phyloP scores from a whole-genome alignment of 2,329 filamentous ascomycete species.

The Microascus cirrosus region DNA sequence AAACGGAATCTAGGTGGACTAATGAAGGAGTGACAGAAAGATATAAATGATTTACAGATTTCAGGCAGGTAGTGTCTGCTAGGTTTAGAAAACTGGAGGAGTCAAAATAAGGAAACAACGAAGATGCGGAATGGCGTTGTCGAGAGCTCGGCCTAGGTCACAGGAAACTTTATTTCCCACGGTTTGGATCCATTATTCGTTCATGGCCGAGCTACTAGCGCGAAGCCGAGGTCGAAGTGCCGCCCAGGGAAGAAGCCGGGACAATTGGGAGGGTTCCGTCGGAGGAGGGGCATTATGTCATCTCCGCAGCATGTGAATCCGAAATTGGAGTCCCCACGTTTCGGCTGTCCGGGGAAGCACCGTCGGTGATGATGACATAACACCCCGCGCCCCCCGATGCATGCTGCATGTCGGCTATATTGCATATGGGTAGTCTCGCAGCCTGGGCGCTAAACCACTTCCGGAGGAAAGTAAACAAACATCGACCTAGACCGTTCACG shows the following conservation, averaged over 20 bases:
- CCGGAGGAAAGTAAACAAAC: slow-evolving; percentile 7
- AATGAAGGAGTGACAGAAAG: not conserved
- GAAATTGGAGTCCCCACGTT: not conserved
- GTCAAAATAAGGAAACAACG: not conserved
- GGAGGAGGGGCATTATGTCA: slow-evolving; percentile 5
- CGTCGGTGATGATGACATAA: not conserved
- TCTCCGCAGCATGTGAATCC: slow-evolving; percentile 3
- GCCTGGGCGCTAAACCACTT: not conserved
- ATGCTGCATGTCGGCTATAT: not conserved
- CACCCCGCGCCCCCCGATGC: not conserved
- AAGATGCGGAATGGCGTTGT: not conserved
- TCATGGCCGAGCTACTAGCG: not conserved
- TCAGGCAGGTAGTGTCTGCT: not conserved
- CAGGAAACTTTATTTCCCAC: slow-evolving; percentile 3
- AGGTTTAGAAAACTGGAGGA: not conserved
- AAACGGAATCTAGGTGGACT: not conserved
- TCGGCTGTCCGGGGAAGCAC: not conserved
- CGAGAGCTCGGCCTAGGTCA: not conserved
- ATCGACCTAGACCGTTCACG: not conserved
- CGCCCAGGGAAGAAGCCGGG: not conserved
- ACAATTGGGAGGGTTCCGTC: not conserved
- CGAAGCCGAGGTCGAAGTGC: slow-evolving; percentile 5
- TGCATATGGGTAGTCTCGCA: not conserved
- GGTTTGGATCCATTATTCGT: not conserved
- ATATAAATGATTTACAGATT: not conserved